Percentiles rank a stretch among this genome's conserved stretches.
Conservation (phyloP, 2,329 filamentous ascomycete species). For the Mariannaea sp. region DNA sequence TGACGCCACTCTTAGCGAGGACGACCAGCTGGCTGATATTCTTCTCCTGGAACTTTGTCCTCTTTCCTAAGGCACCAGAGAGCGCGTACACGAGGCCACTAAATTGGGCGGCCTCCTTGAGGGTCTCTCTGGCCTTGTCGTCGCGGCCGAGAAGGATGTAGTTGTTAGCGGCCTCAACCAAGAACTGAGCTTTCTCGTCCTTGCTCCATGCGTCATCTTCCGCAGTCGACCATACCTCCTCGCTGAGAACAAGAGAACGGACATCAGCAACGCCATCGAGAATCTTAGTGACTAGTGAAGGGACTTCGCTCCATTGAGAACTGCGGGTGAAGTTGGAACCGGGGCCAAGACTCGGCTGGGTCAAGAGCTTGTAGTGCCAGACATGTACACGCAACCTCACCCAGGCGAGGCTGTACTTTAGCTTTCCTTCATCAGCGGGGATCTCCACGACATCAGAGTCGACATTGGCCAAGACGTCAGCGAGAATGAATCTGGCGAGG, state of each 20-base stretch:
- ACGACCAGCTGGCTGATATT: conserved; percentile 89
- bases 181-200: conserved; percentile 67
- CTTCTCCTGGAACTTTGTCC: conserved; percentile 79
- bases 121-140: conserved; percentile 70
- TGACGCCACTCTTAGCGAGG: conserved; percentile 72
- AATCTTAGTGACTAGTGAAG: conserved; percentile 58
- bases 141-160: conserved; percentile 86
- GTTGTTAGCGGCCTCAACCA: conserved; percentile 82
- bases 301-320: conserved; percentile 64
- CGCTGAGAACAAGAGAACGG: conserved; percentile 44
- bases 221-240: conserved; percentile 45
- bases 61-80: conserved; percentile 84
- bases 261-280: conserved; percentile 50
- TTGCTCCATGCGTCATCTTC: conserved; percentile 46
- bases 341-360: conserved; percentile 59
- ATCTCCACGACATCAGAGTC: conserved; percentile 34
- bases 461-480: conserved; percentile 31
- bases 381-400: conserved; percentile 73
- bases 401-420: conserved; percentile 60
- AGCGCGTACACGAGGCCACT: conserved; percentile 81
- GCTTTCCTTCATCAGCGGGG: conserved; percentile 40
- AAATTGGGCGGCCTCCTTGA: conserved; percentile 68
- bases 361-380: conserved; percentile 66
- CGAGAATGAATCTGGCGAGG: conserved; percentile 64
- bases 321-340: conserved; percentile 61